Evolutionary conservation across 2,329 filamentous ascomycete genomes (phyloP).

Genomic region (Xylariaceae sp.): DNA sequence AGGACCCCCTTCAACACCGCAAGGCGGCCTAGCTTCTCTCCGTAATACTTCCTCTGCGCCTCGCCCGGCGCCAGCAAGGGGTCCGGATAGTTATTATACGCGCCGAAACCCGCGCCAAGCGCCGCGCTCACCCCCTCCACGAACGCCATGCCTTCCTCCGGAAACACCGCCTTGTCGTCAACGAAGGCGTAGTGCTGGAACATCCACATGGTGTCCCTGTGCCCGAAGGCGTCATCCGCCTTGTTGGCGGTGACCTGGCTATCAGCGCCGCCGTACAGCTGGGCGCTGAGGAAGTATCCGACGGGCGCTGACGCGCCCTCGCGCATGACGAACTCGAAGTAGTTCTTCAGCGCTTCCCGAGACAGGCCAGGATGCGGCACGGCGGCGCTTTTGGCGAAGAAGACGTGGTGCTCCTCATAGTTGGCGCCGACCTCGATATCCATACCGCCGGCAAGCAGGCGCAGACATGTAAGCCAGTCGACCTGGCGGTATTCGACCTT

Average conservation of each 20-base stretch:
- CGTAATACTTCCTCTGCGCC: constrained; percentile 37
- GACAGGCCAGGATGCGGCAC: constrained; percentile 39
- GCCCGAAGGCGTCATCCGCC: constrained; percentile 33
- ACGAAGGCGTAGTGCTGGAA: constrained; percentile 41
- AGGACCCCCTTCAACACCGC: constrained; percentile 33
- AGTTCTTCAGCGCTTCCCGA: constrained; percentile 30
- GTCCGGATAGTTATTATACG: constrained; percentile 40
- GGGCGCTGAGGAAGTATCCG: constrained; percentile 42
- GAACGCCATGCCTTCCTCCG: constrained; percentile 32
- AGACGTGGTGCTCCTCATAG: constrained; percentile 35
- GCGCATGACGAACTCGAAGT: constrained; percentile 36
- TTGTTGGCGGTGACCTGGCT: constrained; percentile 40
- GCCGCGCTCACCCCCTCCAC: constrained; percentile 33
- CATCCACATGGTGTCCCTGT: constrained; percentile 43
- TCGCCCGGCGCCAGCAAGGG: constrained; percentile 31
- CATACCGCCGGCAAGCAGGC: constrained; percentile 26
- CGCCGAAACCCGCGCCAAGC: constrained; percentile 31
- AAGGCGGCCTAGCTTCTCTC: constrained; percentile 28
- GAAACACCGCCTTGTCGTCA: constrained; percentile 24
- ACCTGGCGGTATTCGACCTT: constrained; percentile 15
- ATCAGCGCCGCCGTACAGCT: constrained; percentile 45
- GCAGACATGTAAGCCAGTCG: constrained; percentile 36
- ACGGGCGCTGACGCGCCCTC: constrained; percentile 28
- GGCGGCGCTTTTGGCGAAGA: constrained; percentile 47
- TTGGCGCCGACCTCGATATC: constrained; percentile 25